A percentile compares a stretch with the other conserved stretches of the same genome.
Conservation (phyloP, 148 eudicot genomes). For the Silene conica region DNA sequence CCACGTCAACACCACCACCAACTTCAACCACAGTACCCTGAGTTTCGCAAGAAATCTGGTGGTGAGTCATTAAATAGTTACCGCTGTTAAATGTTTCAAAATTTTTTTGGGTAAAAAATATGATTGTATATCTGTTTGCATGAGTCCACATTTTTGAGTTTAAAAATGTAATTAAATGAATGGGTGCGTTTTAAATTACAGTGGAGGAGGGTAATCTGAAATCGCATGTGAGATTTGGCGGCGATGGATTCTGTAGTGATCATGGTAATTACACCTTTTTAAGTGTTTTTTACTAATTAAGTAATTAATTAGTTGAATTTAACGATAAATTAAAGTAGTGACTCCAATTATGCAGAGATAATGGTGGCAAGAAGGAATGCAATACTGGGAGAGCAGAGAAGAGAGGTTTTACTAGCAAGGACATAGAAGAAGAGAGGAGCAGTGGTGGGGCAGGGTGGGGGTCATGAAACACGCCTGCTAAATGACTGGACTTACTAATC, state of each 20-base stretch:
- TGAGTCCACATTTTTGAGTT: not conserved
- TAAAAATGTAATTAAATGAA: not conserved
- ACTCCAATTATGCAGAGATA: slow-evolving; percentile 23
- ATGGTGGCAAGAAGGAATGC: slow-evolving; percentile 43
- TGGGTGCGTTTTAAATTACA: slow-evolving; percentile 14
- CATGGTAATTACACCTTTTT: slow-evolving; percentile 43
- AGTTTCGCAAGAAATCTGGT: slow-evolving; percentile 40
- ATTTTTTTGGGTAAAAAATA: no score
- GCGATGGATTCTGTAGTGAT: slow-evolving; percentile 18
- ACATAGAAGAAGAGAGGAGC: slow-evolving; percentile 8
- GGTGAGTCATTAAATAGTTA: slow-evolving; percentile 31
- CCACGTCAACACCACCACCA: slow-evolving; percentile 13
- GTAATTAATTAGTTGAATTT: not conserved
- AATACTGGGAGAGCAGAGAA: slow-evolving; percentile 31
- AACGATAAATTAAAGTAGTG: not conserved
- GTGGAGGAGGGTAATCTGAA: slow-evolving; percentile 27
- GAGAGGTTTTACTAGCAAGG: slow-evolving; percentile 6
- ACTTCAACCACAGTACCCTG: slow-evolving; percentile 15
- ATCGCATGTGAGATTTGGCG: slow-evolving; percentile 19
- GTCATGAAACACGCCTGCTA: slow-evolving; percentile 29
- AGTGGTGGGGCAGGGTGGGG: slow-evolving; percentile 21
- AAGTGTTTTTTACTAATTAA: no score
- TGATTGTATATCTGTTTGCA: slow-evolving; percentile 13
- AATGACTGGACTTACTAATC: slow-evolving; percentile 33
- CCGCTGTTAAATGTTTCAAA: not conserved